Conservation (phyloP, 768 basidiomycete genomes). For the Leccinum ochraceum region DNA sequence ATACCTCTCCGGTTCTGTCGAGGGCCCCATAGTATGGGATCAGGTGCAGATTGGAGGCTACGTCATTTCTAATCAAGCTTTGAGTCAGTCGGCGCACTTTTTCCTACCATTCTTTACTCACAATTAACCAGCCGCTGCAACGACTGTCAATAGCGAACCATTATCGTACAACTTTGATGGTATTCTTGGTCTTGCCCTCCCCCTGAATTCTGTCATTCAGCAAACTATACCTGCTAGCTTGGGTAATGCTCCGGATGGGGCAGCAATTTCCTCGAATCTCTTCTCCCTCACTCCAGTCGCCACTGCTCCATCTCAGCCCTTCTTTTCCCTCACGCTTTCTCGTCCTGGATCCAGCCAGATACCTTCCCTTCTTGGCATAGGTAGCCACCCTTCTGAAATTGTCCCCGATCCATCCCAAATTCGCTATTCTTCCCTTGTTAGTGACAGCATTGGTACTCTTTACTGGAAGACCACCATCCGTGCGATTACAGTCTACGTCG, state of each 20-base stretch:
- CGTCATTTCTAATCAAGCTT: constrained; percentile 60
- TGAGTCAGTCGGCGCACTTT: constrained; percentile 47
- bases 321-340: constrained; percentile 65
- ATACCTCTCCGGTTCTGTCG: constrained; percentile 61
- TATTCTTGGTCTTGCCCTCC: constrained; percentile 75
- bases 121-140: constrained; percentile 53
- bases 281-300: constrained; percentile 61
- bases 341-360: constrained; percentile 62
- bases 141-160: constrained; percentile 53
- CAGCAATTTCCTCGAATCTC: constrained; percentile 66
- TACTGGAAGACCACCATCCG: constrained; percentile 66
- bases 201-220: constrained; percentile 69
- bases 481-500: constrained; percentile 61
- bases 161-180: constrained; percentile 60
- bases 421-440: constrained; percentile 48
- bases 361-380: constrained; percentile 67
- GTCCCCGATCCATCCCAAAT: constrained; percentile 54
- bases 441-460: constrained; percentile 40
- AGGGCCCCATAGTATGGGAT: constrained; percentile 74
- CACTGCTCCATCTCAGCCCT: constrained; percentile 57
- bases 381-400: constrained; percentile 58
- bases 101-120: neutral
- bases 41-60: constrained; percentile 63
- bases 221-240: constrained; percentile 47
- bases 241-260: constrained; percentile 59